Percentiles rank a stretch among this genome's conserved stretches.
Evolutionary conservation across 2,329 filamentous ascomycete genomes (phyloP).

Genomic region (Penicillium sp.): DNA sequence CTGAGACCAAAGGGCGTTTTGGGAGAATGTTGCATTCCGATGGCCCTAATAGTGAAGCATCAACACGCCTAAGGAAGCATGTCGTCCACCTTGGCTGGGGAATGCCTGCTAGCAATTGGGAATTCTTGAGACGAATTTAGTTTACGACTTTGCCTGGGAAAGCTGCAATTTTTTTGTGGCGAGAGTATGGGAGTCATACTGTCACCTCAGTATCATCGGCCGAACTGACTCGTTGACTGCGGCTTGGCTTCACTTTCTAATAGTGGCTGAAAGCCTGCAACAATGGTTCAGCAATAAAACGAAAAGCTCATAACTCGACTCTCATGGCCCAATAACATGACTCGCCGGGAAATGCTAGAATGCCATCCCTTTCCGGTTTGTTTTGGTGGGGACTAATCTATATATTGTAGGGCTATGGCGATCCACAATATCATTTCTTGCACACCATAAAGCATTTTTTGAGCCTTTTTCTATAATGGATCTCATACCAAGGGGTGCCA

Average conservation of each 20-base stretch:
- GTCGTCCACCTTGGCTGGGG: constrained; percentile 2
- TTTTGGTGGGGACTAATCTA: constrained; percentile 8
- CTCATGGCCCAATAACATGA: not conserved
- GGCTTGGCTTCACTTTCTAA: not conserved
- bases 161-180: not conserved
- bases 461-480: not conserved
- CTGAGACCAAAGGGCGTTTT: constrained; percentile 7
- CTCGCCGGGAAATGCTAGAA: constrained; percentile 10
- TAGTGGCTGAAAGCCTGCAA: not conserved
- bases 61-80: constrained; percentile 5
- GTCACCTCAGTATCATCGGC: not conserved
- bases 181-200: not conserved
- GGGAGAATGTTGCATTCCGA: constrained; percentile 22
- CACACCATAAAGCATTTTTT: constrained; percentile 8
- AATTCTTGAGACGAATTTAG: not conserved
- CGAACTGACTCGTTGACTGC: not conserved
- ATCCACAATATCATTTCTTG: not conserved
- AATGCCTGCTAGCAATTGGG: constrained; percentile 6
- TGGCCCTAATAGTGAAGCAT: constrained; percentile 2
- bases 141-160: not conserved
- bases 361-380: constrained; percentile 20
- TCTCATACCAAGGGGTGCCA: constrained; percentile 17
- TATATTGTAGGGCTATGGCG: constrained; percentile 8
- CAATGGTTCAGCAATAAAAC: not conserved
- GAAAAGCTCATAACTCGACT: not conserved